Evolutionary conservation across 2,329 filamentous ascomycete species (phyloP), one percentile per base, ranked within the genome.

Genomic region (Cladorrhinum sp.): DNA sequence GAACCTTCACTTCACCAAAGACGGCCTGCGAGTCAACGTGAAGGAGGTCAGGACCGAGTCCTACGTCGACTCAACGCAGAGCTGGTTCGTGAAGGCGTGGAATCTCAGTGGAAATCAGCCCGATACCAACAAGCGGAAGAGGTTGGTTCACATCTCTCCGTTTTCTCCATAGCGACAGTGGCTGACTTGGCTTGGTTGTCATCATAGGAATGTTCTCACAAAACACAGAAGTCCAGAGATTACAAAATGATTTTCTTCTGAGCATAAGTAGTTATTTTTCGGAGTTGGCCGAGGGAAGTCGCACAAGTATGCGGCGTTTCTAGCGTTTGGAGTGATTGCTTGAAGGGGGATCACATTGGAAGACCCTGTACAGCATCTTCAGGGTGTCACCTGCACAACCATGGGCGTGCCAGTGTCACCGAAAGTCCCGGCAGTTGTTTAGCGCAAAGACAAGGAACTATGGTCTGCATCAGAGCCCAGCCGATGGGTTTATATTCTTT

Each of bases 51-150:
- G 82, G 65, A 81, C 83, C 57, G 90, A 92, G 76, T 84, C 82
- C 52, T 91, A 91, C 71, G 84, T 90, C 68, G 90, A 92, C 68
- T 80, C 79, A 69, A 92, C 89, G 18, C 90, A 93, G 77, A 85
- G 80, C 65, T 85, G 81, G 75, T 75, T 88, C 57, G 85, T 88
- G 60, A 87, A 86, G 75, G 85, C 85, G 1, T 88, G 85, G 85
- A 86, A 87, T 67, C 69, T 86, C 59, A 78, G 78, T 64, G 76
- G 75, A 24, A 67, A 72, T 55, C 64, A 70, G 8, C 24, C 25
- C 45, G 68, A 69, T 18, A 66, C 68, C 24, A 67, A 66, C 38
- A 74, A 73, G 62, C 64, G 64, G 55, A 71, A 70, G 62, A 70
- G 70, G 69, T 65, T 52, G 22, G 55, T 8, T 25, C 20, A 5